A percentile compares a stretch with the other conserved stretches of the same genome.
These are phyloP conservation scores for Oidiodendron maius DNA, from an alignment of 495 filamentous ascomycete species.

Conservation along the genomic window DNA sequence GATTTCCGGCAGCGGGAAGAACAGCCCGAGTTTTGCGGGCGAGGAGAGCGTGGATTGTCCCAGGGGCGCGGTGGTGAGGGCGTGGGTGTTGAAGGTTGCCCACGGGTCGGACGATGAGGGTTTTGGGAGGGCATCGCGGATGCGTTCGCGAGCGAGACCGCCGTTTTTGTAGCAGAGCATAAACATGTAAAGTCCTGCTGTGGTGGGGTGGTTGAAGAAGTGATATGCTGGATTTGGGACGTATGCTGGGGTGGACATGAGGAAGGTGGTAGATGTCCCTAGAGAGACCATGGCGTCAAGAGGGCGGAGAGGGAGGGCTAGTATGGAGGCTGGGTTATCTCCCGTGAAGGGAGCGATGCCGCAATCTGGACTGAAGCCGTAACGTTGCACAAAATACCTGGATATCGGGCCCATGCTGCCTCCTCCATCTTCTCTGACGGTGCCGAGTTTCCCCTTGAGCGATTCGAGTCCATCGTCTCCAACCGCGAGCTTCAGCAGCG, in stretches of 20 bases:
- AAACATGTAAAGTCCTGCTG: constrained; percentile 84
- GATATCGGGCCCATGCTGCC: constrained; percentile 67
- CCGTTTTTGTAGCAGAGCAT: constrained; percentile 99
- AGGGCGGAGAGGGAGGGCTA: constrained; percentile 77
- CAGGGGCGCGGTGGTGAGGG: constrained; percentile 58
- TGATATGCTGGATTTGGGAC: constrained; percentile 81
- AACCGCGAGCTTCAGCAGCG: constrained; percentile 69
- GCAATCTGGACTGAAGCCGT: constrained; percentile 71
- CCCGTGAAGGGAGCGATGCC: constrained; percentile 82
- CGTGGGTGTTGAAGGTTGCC: constrained; percentile 69
- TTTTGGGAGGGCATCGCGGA: constrained; percentile 60
- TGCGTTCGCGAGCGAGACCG: constrained; percentile 80
- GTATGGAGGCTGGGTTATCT: constrained; percentile 93
- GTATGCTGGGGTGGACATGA: constrained; percentile 91
- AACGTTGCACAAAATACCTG: constrained; percentile 69
- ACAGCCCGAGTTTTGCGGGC: constrained; percentile 76
- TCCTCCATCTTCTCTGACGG: constrained; percentile 74
- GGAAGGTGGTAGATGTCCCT: constrained; percentile 91
- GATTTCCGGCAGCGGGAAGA: constrained; percentile 93
- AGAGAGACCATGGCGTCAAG: constrained; percentile 91
- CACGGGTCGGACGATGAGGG: constrained; percentile 47
- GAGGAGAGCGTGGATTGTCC: constrained; percentile 48
- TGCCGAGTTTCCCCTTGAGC: constrained; percentile 72
- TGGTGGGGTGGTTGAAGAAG: constrained; percentile 87
- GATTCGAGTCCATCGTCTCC: constrained; percentile 60